These are phyloP conservation scores for Fusarium sp. DNA, from an alignment of 2,329 filamentous ascomycete genomes.

Conservation along the genomic window DNA sequence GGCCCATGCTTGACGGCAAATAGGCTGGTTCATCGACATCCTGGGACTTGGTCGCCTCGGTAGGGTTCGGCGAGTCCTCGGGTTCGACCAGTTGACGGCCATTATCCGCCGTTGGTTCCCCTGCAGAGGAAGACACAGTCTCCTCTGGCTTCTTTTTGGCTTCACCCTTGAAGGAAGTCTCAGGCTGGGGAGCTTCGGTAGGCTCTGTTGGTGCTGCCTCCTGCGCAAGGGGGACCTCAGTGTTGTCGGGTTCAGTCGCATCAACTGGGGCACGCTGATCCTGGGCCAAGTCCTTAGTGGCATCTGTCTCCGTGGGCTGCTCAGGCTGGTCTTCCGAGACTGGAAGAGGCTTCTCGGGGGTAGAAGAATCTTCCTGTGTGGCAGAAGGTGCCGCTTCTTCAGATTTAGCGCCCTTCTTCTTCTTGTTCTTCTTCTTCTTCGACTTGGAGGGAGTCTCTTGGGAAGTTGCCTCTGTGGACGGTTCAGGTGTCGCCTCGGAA, in stretches of 20 bases:
- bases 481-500: slow-evolving; percentile 16
- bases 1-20: slow-evolving; percentile 9
- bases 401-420: slow-evolving; percentile 37
- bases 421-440: slow-evolving; percentile 45
- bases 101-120: not conserved
- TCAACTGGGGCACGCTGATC: not conserved
- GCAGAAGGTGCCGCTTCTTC: slow-evolving; percentile 22
- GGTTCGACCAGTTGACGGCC: not conserved
- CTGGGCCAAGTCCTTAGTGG: not conserved
- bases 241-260: not conserved
- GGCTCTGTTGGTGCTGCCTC: not conserved
- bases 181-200: not conserved
- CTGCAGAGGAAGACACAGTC: not conserved
- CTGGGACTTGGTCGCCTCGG: slow-evolving; percentile 3
- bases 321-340: not conserved
- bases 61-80: not conserved
- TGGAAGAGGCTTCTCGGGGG: slow-evolving; percentile 1
- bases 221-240: not conserved
- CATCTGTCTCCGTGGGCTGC: not conserved
- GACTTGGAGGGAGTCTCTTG: slow-evolving; percentile 25
- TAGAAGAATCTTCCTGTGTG: slow-evolving; percentile 6
- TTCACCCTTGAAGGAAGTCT: not conserved
- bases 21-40: slow-evolving; percentile 20
- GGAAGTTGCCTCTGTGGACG: not conserved
- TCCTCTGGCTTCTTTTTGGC: slow-evolving; percentile 10